Percentiles rank a stretch among this genome's conserved stretches.
Evolutionary conservation across 108 stramenopile genomes (phyloP).

Genomic region (Stephanodiscus minutulus): DNA sequence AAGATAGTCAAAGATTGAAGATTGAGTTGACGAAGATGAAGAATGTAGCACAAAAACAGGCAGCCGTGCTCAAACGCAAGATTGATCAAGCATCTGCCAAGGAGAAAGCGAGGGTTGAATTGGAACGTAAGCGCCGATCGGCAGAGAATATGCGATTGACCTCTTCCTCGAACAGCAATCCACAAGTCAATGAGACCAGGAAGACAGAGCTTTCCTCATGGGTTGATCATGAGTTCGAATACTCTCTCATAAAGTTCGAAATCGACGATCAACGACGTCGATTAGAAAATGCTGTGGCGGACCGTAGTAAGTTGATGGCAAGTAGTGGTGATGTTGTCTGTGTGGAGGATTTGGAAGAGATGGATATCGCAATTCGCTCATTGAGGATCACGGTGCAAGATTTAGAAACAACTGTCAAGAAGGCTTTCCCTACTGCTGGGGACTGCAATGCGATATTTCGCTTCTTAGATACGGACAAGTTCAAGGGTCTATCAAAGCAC

Average conservation of each 20-base stretch:
- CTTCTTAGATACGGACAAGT: constrained; percentile 31
- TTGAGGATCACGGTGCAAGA: constrained; percentile 20
- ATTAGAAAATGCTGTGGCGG: constrained; percentile 33
- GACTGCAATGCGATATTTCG: constrained; percentile 13
- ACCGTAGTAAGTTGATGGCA: constrained; percentile 24
- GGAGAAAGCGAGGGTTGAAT: constrained; percentile 38
- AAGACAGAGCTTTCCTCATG: constrained; percentile 39
- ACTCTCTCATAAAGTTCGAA: constrained; percentile 30
- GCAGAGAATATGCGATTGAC: constrained; percentile 37
- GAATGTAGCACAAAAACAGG: constrained; percentile 57
- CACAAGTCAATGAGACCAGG: constrained; percentile 31
- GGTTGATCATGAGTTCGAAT: constrained; percentile 44
- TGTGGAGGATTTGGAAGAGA: constrained; percentile 12
- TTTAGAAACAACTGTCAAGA: constrained; percentile 26
- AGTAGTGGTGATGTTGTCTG: constrained; percentile 13
- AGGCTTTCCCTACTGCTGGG: constrained; percentile 29
- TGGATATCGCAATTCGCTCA: constrained; percentile 19
- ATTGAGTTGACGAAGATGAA: constrained; percentile 61
- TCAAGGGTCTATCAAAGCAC: constrained; percentile 38
- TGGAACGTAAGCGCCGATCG: constrained; percentile 29
- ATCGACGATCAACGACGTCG: constrained; percentile 34
- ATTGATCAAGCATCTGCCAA: constrained; percentile 44
- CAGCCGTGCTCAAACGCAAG: constrained; percentile 57
- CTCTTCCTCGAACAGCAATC: constrained; percentile 12
- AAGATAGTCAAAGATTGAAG: constrained; percentile 57